phyloP scores from a whole-genome alignment of 83 land plant genomes.

The Picea mariana region DNA sequence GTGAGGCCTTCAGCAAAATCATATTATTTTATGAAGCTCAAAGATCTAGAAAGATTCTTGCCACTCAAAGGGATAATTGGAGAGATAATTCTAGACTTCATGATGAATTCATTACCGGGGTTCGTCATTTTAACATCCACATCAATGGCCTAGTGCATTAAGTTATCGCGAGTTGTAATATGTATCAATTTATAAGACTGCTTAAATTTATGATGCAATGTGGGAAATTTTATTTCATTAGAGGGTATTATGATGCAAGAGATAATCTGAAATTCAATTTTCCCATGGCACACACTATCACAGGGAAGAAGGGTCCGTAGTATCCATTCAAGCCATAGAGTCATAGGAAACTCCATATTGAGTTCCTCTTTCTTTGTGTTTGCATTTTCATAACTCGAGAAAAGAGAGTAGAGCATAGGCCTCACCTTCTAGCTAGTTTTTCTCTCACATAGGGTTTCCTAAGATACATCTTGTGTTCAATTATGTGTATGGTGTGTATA shows the following conservation, averaged over 20 bases:
- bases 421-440: too few relatives aligned
- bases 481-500: too few relatives aligned
- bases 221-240: slow-evolving; percentile 54
- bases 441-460: too few relatives aligned
- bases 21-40: slow-evolving; percentile 80
- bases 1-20: slow-evolving; percentile 59
- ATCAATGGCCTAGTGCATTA: too few relatives aligned
- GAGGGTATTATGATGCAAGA: slow-evolving; percentile 77
- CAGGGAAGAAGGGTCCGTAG: too few relatives aligned
- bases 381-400: too few relatives aligned
- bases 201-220: neutral
- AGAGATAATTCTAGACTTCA: slow-evolving; percentile 56
- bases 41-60: slow-evolving; percentile 69
- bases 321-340: too few relatives aligned
- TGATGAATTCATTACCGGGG: slow-evolving; percentile 66
- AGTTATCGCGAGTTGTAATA: neutral
- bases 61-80: slow-evolving; percentile 57
- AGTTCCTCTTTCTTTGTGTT: too few relatives aligned
- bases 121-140: neutral
- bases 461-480: too few relatives aligned
- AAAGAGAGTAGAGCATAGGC: too few relatives aligned
- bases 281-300: slow-evolving; percentile 58
- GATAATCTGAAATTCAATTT: slow-evolving; percentile 73
- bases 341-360: too few relatives aligned
- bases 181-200: neutral